Percentiles rank a stretch among this genome's conserved stretches.
These are phyloP conservation scores for Rhodotorula sphaerocarpa DNA, from an alignment of 768 basidiomycete species.

Conservation along the genomic window DNA sequence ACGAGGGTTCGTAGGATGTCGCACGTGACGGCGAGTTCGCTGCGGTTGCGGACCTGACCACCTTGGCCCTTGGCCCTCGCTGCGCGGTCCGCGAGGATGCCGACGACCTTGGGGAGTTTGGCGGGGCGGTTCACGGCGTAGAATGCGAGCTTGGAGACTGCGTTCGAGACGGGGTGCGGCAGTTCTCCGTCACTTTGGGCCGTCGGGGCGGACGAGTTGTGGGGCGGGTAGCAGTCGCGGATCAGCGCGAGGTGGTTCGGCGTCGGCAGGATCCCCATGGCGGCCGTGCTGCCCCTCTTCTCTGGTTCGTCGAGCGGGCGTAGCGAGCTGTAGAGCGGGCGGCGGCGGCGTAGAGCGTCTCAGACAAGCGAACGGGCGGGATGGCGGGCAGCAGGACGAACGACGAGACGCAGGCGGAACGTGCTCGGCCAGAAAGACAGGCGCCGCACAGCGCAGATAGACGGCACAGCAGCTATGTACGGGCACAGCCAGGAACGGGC, in stretches of 20 bases:
- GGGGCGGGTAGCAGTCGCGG: conserved; percentile 25
- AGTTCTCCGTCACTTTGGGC: not conserved
- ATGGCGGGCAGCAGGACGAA: too few relatives aligned
- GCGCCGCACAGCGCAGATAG: too few relatives aligned
- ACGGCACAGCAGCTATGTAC: too few relatives aligned
- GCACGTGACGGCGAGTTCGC: conserved; percentile 24
- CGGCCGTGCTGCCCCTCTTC: not conserved
- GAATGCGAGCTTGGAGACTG: conserved; percentile 28
- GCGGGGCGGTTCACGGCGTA: conserved; percentile 31
- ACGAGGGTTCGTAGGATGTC: conserved; percentile 20
- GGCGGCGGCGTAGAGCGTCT: too few relatives aligned
- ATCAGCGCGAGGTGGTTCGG: conserved; percentile 26
- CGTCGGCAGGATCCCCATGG: conserved; percentile 23
- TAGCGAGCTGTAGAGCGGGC: not conserved
- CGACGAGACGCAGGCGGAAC: too few relatives aligned
- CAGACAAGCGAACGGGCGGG: too few relatives aligned
- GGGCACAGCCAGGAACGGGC: too few relatives aligned
- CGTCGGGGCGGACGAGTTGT: not conserved
- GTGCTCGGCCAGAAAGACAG: too few relatives aligned
- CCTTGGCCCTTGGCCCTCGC: not conserved
- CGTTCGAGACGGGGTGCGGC: conserved; percentile 22
- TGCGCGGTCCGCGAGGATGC: conserved; percentile 19
- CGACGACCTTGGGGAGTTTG: conserved; percentile 32
- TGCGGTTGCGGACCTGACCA: not conserved
- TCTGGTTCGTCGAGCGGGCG: not conserved